Conservation (phyloP, 2,329 filamentous ascomycete species). For the Neonectria neomacrospora region DNA sequence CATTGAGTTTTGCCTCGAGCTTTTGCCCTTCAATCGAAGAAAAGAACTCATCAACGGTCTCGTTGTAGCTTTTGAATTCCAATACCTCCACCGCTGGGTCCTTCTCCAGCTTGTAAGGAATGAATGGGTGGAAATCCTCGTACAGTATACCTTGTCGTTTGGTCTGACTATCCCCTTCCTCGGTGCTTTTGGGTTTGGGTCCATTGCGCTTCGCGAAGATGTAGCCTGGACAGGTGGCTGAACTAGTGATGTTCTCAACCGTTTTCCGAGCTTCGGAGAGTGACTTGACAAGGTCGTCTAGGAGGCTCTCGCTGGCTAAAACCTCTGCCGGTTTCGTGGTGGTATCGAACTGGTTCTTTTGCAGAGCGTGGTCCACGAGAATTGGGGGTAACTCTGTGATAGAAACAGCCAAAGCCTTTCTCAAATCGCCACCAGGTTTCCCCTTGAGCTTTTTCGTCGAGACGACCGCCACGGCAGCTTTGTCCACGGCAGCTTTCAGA, state of each 20-base stretch:
- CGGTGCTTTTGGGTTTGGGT: slow-evolving; percentile 31
- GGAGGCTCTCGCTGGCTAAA: slow-evolving; percentile 69
- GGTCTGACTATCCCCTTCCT: slow-evolving; percentile 49
- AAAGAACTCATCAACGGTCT: slow-evolving; percentile 95
- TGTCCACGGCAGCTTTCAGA: slow-evolving; percentile 73
- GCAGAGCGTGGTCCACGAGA: slow-evolving; percentile 86
- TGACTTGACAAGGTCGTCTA: slow-evolving; percentile 75
- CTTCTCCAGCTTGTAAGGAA: slow-evolving; percentile 80
- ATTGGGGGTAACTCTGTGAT: slow-evolving; percentile 92
- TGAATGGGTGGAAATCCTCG: slow-evolving; percentile 95
- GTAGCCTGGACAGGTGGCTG: slow-evolving; percentile 78
- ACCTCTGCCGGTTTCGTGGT: slow-evolving; percentile 75
- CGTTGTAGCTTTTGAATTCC: slow-evolving; percentile 87
- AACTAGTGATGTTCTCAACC: slow-evolving; percentile 74
- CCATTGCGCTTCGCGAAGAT: slow-evolving; percentile 79
- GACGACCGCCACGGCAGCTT: slow-evolving; percentile 59
- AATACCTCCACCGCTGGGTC: slow-evolving; percentile 75
- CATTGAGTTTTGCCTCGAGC: slow-evolving; percentile 82
- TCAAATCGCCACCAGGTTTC: slow-evolving; percentile 78
- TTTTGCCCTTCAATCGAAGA: slow-evolving; percentile 96
- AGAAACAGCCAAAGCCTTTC: slow-evolving; percentile 82
- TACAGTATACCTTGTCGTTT: slow-evolving; percentile 72
- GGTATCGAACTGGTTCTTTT: slow-evolving; percentile 75
- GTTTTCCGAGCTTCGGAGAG: slow-evolving; percentile 77
- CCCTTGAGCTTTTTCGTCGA: slow-evolving; percentile 74